A percentile compares a stretch with the other conserved stretches of the same genome.
Evolutionary conservation across 2,329 filamentous ascomycete species (phyloP).

Genomic region (Diaporthe sp.): DNA sequence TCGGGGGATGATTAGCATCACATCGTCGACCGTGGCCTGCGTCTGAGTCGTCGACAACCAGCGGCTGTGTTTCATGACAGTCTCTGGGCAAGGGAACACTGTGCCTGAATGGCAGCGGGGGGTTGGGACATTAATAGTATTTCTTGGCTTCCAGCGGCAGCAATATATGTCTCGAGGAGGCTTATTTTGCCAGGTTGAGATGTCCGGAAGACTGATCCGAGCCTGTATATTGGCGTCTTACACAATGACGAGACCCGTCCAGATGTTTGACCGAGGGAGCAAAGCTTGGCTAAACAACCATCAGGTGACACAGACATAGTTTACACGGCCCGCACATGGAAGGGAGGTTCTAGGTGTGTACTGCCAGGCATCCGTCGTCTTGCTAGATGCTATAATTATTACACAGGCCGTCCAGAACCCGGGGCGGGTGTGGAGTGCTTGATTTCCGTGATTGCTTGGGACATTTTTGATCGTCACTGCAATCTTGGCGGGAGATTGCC

Average conservation of each 20-base stretch:
- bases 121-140: not conserved
- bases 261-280: slow-evolving; percentile 10
- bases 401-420: not conserved
- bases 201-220: slow-evolving; percentile 16
- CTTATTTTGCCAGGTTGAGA: not conserved
- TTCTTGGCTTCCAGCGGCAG: slow-evolving; percentile 21
- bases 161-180: slow-evolving; percentile 9
- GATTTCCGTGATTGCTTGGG: slow-evolving; percentile 21
- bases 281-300: slow-evolving; percentile 11
- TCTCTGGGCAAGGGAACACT: slow-evolving; percentile 14
- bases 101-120: not conserved
- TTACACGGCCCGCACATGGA: not conserved
- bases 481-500: slow-evolving; percentile 29
- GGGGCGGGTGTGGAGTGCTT: slow-evolving; percentile 3
- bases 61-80: slow-evolving; percentile 21
- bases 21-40: slow-evolving; percentile 11
- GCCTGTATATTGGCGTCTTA: slow-evolving; percentile 12
- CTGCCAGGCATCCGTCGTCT: not conserved
- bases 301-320: not conserved
- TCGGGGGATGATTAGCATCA: slow-evolving; percentile 15
- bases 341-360: not conserved
- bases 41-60: slow-evolving; percentile 12
- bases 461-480: slow-evolving; percentile 16
- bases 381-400: slow-evolving; percentile 9
- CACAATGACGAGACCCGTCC: slow-evolving; percentile 10